Evolutionary conservation across 2,329 filamentous ascomycete species (phyloP), one percentile per base, ranked within the genome.

Genomic region (Arthroderma uncinatum): DNA sequence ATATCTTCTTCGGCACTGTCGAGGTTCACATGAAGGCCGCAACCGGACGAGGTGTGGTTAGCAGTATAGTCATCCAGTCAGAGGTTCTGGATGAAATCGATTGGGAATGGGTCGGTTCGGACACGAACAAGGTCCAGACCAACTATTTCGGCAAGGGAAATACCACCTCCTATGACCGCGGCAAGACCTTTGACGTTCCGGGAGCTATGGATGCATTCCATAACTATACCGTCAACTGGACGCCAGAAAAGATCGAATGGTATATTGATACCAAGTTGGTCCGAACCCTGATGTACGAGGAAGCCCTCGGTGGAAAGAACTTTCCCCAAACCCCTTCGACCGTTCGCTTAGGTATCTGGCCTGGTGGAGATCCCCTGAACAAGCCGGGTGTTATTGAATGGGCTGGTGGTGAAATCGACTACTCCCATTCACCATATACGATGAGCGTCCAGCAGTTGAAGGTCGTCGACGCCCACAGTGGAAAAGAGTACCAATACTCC

Each of bases 131-230:
- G 54, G 68, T 74, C 34, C 90, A 97, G 74, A 88, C 86, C 66
- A 97, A 98, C 74, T 98, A 95, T 76, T 98, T 97, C 65, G 89
- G 91, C 71, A 96, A 97, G 74, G 93, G 92, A 57, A 80, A 89
- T 64, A 90, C 87, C 86, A 93, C 64, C 2, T 81, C 81, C 10
- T 95, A 93, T 75, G 89, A 95, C 74, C 86, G 92, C 58, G 91
- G 86, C 60, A 85, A 87, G 59, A 90, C 88, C 70, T 86, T 91
- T 70, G 73, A 81, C 1, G 75, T 84, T n/a, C n/a, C 66, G 64
- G 75, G 61, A 73, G 79, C 86, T 58, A 73, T 76, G 62, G 66
- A 62, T 30, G 50, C 60, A 36, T 75, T 71, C 65, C 72, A 76
- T 65, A 76, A 73, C 30, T 77, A 77, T 66, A 74, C 71, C 48